Conservation (phyloP, 768 basidiomycete species). For the Pleurotus eryngii region DNA sequence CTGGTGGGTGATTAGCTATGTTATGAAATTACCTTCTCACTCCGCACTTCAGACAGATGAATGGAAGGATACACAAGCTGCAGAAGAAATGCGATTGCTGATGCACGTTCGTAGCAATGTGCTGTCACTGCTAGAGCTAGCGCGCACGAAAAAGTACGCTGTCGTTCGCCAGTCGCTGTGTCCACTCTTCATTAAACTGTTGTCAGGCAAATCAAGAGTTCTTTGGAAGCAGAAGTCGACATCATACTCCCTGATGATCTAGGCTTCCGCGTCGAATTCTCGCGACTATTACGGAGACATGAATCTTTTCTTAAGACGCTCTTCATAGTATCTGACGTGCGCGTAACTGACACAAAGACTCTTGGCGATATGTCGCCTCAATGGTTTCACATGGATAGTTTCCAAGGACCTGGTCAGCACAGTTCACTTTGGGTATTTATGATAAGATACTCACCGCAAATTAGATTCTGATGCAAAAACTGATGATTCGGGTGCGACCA, state of each 20-base stretch:
- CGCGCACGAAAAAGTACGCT: conserved; percentile 69
- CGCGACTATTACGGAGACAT: conserved; percentile 40
- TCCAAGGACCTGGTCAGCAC: conserved; percentile 44
- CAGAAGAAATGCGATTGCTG: conserved; percentile 60
- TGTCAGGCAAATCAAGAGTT: conserved; percentile 66
- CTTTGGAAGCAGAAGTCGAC: conserved; percentile 74
- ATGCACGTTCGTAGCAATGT: conserved; percentile 60
- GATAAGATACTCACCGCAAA: background rate
- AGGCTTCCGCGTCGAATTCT: conserved; percentile 15
- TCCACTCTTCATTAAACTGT: conserved; percentile 5
- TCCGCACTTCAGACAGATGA: conserved; percentile 38
- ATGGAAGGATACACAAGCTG: conserved; percentile 61
- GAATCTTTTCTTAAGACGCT: conserved; percentile 66
- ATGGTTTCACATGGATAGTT: conserved; percentile 48
- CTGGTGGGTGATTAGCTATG: conserved; percentile 42
- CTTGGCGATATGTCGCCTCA: conserved; percentile 32
- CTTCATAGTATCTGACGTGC: conserved; percentile 78
- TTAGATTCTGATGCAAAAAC: conserved; percentile 25
- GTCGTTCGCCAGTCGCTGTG: background rate
- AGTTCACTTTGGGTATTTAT: background rate
- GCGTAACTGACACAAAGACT: conserved; percentile 44
- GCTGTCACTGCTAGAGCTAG: conserved; percentile 69
- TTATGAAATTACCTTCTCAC: conserved; percentile 4
- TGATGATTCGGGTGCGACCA: conserved; percentile 58
- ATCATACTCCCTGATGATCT: conserved; percentile 46